Conservation (phyloP, 140 eudicot genomes). For the Senecio squalidus region DNA sequence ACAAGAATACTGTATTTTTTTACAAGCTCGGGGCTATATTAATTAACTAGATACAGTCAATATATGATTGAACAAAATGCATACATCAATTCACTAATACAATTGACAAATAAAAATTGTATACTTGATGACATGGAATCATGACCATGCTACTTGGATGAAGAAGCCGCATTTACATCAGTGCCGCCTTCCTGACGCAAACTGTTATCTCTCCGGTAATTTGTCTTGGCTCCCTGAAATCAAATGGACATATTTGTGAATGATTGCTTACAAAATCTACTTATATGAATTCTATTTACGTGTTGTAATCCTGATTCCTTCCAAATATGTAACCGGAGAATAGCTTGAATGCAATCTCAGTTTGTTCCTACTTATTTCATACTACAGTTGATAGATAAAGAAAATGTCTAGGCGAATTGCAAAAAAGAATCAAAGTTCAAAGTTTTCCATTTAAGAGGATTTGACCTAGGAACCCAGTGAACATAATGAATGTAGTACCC, state of each 20-base stretch:
- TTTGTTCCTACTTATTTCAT: background rate
- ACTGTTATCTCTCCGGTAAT: slow-evolving; percentile 56
- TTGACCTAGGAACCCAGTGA: no score
- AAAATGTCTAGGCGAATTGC: no score
- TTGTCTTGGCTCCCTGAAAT: slow-evolving; percentile 59
- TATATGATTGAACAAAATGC: background rate
- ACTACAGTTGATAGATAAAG: background rate
- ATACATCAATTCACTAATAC: slow-evolving; percentile 7
- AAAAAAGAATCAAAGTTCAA: no score
- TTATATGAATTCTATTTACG: background rate
- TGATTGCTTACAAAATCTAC: slow-evolving; percentile 7
- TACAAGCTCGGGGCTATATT: no score
- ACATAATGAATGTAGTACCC: no score
- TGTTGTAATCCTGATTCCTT: slow-evolving; percentile 2
- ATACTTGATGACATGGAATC: slow-evolving; percentile 15
- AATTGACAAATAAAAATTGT: slow-evolving; percentile 1
- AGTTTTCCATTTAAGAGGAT: no score
- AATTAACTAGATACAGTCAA: background rate
- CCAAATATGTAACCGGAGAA: slow-evolving; percentile 8
- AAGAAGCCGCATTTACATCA: slow-evolving; percentile 14
- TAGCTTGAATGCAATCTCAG: slow-evolving; percentile 6
- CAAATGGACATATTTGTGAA: slow-evolving; percentile 5
- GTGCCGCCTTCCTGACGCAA: slow-evolving; percentile 39
- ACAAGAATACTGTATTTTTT: background rate
- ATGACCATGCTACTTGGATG: slow-evolving; percentile 29